Evolutionary conservation across 2,329 filamentous ascomycete species (phyloP), one percentile per base, ranked within the genome.

Genomic region (Colletotrichum tanaceti): DNA sequence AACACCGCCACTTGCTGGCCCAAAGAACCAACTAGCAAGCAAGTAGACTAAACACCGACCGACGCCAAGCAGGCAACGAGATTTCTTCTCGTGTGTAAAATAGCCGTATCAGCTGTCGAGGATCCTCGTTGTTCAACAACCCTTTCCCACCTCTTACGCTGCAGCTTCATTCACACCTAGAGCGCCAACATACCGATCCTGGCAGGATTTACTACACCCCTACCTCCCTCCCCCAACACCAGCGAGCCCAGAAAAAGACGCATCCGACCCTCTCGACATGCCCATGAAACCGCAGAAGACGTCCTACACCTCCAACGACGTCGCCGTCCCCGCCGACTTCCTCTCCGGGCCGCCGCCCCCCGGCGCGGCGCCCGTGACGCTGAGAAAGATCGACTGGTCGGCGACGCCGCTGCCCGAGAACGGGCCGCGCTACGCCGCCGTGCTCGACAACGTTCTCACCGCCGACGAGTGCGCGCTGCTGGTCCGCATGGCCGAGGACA

Each of bases 381-480:
- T 81, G 24, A 75, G 74, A 1, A 77, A 76, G 16, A 83, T 92
- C 71, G 80, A 90, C 73, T 91, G 89, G 74, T 73, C 76, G 2
- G 73, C 79, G 22, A 83, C 82, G 14, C 70, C 73, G 0, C 75
- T 91, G 1, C 82, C 83, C 3, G 80, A 86, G 71, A 89, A 90
- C 76, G 75, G 81, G 9, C 78, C 79, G 46, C 73, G 77, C 47
- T 87, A 86, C 73, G 90, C 90, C 10, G 81, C 87, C 10, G 76
- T 91, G 0, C 81, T 92, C 10, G 87, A 91, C 75, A 85, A 89
- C 63, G 84, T 89, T 35, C 77, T 92, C 62, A 78, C 77, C 0
- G 70, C 71, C 0, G 68, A 69, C 10, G 92, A 94, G 80, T 94
- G 92, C 77, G 75, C 78, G 0, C 74, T 83, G 39, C 81, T 93